Base-by-base conservation (phyloP, 2,329 filamentous ascomycete species). In the Anisogramma anomala region DNA sequence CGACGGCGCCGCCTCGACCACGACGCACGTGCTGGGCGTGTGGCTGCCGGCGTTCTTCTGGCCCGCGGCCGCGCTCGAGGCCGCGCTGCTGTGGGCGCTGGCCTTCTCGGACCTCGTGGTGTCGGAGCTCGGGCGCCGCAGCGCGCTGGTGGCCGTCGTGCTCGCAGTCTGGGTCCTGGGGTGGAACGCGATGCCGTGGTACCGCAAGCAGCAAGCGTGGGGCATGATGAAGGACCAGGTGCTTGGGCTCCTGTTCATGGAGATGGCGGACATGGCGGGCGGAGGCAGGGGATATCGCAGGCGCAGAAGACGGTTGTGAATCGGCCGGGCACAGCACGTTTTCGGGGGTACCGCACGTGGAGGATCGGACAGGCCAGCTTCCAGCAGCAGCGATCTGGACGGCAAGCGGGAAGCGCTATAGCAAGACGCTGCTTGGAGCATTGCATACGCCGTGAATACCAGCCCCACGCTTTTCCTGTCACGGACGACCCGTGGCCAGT, bases 151-250 rank as follows among this genome's bases (percentile, higher is more conserved):
- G 9, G 38, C 31, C 3, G 13, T 41, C 8, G 28, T 41, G 13
- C 26, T 36, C 10, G 19, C 14, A 7, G 37, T 34, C 4, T 47
- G 41, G 44, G 34, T 44, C 4, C 30, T 47, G n/a, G 44, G 44
- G 8, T 47, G 41, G 44, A 47, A 47, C 18, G 37, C 44, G 2
- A 36, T 47, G 34, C 44, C 44, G 1, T 47, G 34, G 34, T 47
- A 47, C 6, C 30, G 41, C 11, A 47, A 47, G 37, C 33, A 47
- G 26, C 37, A 44, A 33, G 41, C 41, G 3, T 47, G 37, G 37
- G 37, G 34, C 5, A 22, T 44, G 28, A 47, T 47, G 15, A 47
- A 47, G 41, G 44, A 47, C 13, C 44, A 47, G 32, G 37, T 44
- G 3, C 14, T 47, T 5, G 37, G 33, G 18, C 34, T 47, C 1